Evolutionary conservation across 345 rosid species (phyloP).

Genomic region (Hypericum perforatum): DNA sequence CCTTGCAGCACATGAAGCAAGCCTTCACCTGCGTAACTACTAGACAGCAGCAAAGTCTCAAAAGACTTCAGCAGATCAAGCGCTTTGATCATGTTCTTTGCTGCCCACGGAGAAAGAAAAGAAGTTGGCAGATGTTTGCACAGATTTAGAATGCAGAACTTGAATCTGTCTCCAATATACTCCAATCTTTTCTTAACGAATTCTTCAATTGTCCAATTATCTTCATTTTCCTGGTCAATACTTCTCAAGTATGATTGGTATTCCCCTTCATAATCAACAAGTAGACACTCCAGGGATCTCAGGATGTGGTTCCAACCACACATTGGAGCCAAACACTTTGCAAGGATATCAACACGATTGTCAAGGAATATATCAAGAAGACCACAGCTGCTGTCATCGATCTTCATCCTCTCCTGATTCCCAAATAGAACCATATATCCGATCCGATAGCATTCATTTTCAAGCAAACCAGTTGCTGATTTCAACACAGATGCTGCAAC

Average conservation of each 20-base stretch:
- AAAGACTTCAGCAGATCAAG: constrained; percentile 12
- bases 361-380: constrained; percentile 9
- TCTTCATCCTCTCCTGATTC: constrained; percentile 4
- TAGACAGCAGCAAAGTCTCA: constrained; percentile 2
- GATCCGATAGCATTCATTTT: constrained; percentile 1
- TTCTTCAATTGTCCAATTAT: constrained; percentile 4
- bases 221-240: not conserved
- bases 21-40: not conserved
- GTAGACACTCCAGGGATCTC: not conserved
- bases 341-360: not conserved
- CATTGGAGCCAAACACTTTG: not conserved
- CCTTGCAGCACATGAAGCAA: too few species aligned
- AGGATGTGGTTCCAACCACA: constrained; percentile 4
- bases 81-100: constrained; percentile 15
- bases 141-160: constrained; percentile 18
- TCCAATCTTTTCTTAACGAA: constrained; percentile 17
- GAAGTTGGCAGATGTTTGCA: constrained; percentile 30
- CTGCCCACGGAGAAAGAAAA: constrained; percentile 15
- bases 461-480: not conserved
- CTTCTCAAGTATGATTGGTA: not conserved
- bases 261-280: not conserved
- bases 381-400: constrained; percentile 4
- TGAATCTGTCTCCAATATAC: constrained; percentile 2
- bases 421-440: constrained; percentile 10
- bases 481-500: constrained; percentile 3